Conservation (phyloP, 768 basidiomycete genomes). For the Myochromella boudieri region DNA sequence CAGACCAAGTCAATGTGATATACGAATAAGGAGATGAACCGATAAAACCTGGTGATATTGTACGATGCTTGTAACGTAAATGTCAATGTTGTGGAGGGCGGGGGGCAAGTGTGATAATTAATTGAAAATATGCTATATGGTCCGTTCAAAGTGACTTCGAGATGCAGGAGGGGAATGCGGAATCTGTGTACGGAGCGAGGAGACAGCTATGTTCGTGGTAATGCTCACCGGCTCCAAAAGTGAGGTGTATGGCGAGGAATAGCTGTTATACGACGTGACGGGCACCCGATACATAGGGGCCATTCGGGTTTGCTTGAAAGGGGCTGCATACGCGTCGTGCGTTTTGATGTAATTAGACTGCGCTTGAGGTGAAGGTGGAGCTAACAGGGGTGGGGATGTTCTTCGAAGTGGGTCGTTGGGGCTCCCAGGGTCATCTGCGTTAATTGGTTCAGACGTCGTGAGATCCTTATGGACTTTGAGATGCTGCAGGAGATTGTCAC, state of each 20-base stretch:
- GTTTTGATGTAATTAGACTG: slow-evolving; percentile 10
- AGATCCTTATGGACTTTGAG: slow-evolving; percentile 63
- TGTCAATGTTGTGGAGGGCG: neutral
- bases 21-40: too few relatives aligned
- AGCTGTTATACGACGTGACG: slow-evolving; percentile 4
- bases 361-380: slow-evolving; percentile 9
- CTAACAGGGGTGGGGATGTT: slow-evolving; percentile 12
- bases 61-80: too few relatives aligned
- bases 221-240: slow-evolving; percentile 26
- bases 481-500: slow-evolving; percentile 81
- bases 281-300: slow-evolving; percentile 6
- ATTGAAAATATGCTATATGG: neutral
- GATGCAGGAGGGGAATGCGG: slow-evolving; percentile 26
- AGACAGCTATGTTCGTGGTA: slow-evolving; percentile 42
- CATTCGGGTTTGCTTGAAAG: slow-evolving; percentile 7
- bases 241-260: slow-evolving; percentile 10
- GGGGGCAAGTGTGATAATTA: too few relatives aligned
- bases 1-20: neutral
- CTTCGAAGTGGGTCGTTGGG: slow-evolving; percentile 11
- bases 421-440: slow-evolving; percentile 12
- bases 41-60: too few relatives aligned
- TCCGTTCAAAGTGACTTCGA: neutral
- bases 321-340: slow-evolving; percentile 12
- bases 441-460: slow-evolving; percentile 12
- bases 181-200: slow-evolving; percentile 42